These are phyloP conservation scores for Phylloporus scabripes DNA, from an alignment of 768 basidiomycete genomes.

Conservation along the genomic window DNA sequence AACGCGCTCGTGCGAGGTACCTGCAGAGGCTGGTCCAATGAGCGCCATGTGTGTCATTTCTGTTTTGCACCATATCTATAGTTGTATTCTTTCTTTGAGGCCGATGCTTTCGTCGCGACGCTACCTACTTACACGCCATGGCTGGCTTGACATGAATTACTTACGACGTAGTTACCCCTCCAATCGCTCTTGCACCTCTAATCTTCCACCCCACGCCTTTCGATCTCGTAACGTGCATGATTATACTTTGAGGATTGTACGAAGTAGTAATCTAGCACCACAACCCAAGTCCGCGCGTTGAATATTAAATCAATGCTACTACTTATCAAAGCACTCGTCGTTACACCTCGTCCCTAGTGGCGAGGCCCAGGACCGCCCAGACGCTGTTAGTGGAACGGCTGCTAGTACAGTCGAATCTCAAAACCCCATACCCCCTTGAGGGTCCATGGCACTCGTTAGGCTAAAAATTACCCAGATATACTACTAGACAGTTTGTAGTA, in stretches of 20 bases:
- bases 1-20: conserved; percentile 43
- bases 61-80: neutral
- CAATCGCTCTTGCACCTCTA: neutral
- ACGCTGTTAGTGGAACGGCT: too few relatives aligned
- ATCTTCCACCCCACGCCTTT: neutral
- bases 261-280: neutral
- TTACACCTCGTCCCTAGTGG: too few relatives aligned
- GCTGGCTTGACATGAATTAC: neutral
- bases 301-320: too few relatives aligned
- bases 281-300: neutral
- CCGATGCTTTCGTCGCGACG: neutral
- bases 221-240: conserved; percentile 1
- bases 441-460: too few relatives aligned
- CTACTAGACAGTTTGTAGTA: too few relatives aligned
- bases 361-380: too few relatives aligned
- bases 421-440: too few relatives aligned
- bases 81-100: neutral
- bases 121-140: neutral
- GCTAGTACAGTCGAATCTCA: too few relatives aligned
- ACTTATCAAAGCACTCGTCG: too few relatives aligned
- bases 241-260: conserved; percentile 3
- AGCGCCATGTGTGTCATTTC: neutral
- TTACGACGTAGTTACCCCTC: conserved; percentile 1
- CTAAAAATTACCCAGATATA: too few relatives aligned
- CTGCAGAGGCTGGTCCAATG: conserved; percentile 16